Evolutionary conservation across 495 filamentous ascomycete species (phyloP), one percentile per base, ranked within the genome.

Genomic region (Penicillium turbatum): DNA sequence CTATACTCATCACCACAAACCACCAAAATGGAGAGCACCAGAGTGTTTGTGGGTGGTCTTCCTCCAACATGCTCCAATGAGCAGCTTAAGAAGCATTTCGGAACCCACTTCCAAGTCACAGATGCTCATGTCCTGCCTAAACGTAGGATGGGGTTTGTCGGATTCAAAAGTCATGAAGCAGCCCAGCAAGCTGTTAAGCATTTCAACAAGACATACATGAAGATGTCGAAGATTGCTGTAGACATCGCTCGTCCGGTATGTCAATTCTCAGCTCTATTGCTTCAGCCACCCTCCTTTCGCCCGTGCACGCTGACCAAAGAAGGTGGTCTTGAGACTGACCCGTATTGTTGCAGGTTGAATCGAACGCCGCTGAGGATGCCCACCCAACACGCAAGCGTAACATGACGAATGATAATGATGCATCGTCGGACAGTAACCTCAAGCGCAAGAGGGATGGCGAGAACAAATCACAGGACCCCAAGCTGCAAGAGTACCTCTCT

Each of bases 141-240:
- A 61, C 82, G 93, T 62, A 81, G 90, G 51, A 96, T 98, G 73
- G 93, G 91, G 58, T 99, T 96, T 78, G 84, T 99, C 54, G 93
- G 93, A 54, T 97, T 92, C 78, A 92, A 88, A 71, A 89, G 81
- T 48, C 76, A 83, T 38, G 82, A 92, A 55, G 87, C 87, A 60
- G 93, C 93, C 43, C 72, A 78, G 39, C 79, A 83, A 59, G 93
- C 93, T 42, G 87, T 92, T 56, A 89, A 88, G 63, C 96, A 95
- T 72, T 95, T 96, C 81, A 91, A 99, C 74, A 88, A 83, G 63
- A 82, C 91, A 54, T 98, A 91, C 70, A 88, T 98, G 56, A 89
- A 90, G 54, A 95, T 95, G 91, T 95, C 91, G n/a, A 93, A 84
- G 81, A 89, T 99, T 59, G 74, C 70, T 24, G 93, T 97, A 60